Percentiles rank a stretch among this genome's conserved stretches.
Evolutionary conservation across 768 basidiomycete species (phyloP).

Genomic region (Podaxis pistillaris): DNA sequence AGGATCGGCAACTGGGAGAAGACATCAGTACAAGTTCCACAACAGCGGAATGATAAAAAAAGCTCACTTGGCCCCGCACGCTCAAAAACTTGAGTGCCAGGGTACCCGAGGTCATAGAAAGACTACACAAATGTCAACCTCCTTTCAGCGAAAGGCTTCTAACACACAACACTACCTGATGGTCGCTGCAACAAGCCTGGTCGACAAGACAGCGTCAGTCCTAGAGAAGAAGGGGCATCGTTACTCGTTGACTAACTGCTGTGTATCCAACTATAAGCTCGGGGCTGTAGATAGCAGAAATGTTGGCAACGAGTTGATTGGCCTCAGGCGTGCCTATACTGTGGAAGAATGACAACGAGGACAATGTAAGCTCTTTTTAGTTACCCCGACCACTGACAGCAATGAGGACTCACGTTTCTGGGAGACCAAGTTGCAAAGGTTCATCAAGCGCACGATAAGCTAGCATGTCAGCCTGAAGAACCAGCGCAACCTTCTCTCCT

Average conservation of each 20-base stretch:
- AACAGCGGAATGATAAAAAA: slow-evolving; percentile 1
- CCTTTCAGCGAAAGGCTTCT: not conserved
- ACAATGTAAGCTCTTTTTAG: not conserved
- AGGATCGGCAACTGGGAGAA: slow-evolving; percentile 68
- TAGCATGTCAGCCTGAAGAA: slow-evolving; percentile 93
- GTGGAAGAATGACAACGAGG: not conserved
- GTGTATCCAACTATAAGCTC: slow-evolving; percentile 72
- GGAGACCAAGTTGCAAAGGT: slow-evolving; percentile 81
- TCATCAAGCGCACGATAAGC: slow-evolving; percentile 80
- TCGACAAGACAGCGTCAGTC: slow-evolving; percentile 7
- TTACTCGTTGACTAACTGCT: slow-evolving; percentile 36
- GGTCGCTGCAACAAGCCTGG: slow-evolving; percentile 88
- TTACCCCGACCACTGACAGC: not conserved
- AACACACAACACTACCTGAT: slow-evolving; percentile 50
- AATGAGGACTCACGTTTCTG: slow-evolving; percentile 51
- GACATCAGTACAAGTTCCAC: not conserved
- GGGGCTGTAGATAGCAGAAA: slow-evolving; percentile 79
- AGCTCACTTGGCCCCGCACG: slow-evolving; percentile 69
- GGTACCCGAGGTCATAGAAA: slow-evolving; percentile 80
- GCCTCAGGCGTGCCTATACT: slow-evolving; percentile 83
- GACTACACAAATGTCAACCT: slow-evolving; percentile 41
- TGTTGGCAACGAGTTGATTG: slow-evolving; percentile 67
- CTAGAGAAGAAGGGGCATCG: not conserved
- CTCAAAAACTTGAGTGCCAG: slow-evolving; percentile 86
- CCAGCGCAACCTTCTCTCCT: slow-evolving; percentile 70